A percentile compares a stretch with the other conserved stretches of the same genome.
Conservation (phyloP, 306 rosid genomes). For the Citrullus mucosospermus region DNA sequence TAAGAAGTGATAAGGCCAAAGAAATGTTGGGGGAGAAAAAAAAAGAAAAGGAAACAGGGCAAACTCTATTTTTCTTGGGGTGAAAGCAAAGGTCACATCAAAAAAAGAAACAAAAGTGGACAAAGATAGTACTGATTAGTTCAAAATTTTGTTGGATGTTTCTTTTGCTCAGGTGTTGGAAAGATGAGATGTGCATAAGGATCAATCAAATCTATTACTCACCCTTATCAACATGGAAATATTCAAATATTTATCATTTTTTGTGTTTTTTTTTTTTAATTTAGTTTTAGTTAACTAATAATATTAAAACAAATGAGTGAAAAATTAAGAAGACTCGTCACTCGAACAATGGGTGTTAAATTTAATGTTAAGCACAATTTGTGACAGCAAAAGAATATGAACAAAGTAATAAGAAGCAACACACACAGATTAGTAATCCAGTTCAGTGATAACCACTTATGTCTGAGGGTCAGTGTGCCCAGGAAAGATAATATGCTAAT, state of each 20-base stretch:
- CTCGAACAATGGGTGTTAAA: too few relatives aligned
- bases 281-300: background rate
- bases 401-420: too few relatives aligned
- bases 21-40: background rate
- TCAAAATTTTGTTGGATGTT: slow-evolving; percentile 3
- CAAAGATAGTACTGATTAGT: background rate
- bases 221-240: background rate
- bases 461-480: too few relatives aligned
- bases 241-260: background rate
- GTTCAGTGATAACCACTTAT: too few relatives aligned
- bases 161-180: background rate
- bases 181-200: background rate
- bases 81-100: background rate
- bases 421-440: too few relatives aligned
- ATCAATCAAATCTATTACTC: background rate
- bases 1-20: background rate
- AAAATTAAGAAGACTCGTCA: too few relatives aligned
- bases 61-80: background rate
- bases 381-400: too few relatives aligned
- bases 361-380: too few relatives aligned
- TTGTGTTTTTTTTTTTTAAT: background rate
- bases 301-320: too few relatives aligned
- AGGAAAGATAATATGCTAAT: too few relatives aligned
- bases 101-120: background rate
- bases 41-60: background rate